Evolutionary conservation across 2,329 filamentous ascomycete species (phyloP), one percentile per base, ranked within the genome.

Genomic region (Pseudogymnoascus sp.): DNA sequence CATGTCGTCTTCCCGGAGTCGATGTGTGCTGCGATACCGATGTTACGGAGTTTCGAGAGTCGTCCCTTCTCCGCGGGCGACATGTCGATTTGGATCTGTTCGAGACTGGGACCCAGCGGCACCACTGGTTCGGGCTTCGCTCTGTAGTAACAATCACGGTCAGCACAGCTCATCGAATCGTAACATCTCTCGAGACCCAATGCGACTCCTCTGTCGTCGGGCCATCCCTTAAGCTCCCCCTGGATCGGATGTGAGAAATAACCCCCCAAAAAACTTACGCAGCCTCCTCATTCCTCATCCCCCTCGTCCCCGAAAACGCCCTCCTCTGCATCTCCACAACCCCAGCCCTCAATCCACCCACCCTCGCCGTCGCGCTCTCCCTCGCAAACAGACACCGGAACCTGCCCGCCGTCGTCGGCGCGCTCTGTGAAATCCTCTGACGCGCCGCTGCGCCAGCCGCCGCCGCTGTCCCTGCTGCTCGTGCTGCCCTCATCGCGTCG

Each of bases 21-120:
- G 75, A 99, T 99, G 75, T 99, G 95, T 68, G 95, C 95, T 72
- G 95, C 95, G 80, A 99, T 99, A 78, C 95, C 95, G 76, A 99
- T 99, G 76, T 99, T 99, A 68, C 95, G 87, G 64, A 97, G 90
- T 78, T 84, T 86, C 61, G 88, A 85, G 67, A 99, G 77, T 66
- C 93, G 86, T 66, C 86, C 82, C 64, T 85, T 87, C 78, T 99
- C 95, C 65, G 87, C 84, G 33, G 90, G 86, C 70, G 87, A 85
- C 76, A 97, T 88, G 73, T 92, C 93, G 69, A 89, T 86, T 62
- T 92, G 88, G 67, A 96, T 81, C 64, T 79, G 78, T 68, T 85
- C 83, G 69, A 81, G 77, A 3, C 82, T 83, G 35, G 59, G 59
- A 13, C 59, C 59, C 35, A 60, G 4, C 4, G 53, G 53, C 7